Conservation (phyloP, 1,139 yeast species). For the Pneumocystis carinii region DNA sequence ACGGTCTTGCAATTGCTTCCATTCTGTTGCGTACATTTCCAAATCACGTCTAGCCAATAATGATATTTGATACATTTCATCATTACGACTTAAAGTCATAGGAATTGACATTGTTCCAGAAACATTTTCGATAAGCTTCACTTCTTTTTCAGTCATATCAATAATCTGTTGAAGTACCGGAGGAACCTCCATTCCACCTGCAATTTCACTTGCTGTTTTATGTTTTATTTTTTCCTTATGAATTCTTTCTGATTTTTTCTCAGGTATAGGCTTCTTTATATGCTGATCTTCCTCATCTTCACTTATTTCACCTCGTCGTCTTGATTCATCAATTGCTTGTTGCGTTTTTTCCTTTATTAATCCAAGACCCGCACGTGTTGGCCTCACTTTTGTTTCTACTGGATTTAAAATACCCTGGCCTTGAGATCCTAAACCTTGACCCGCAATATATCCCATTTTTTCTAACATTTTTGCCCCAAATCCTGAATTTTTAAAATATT, state of each 20-base stretch:
- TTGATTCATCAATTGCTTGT: conserved; percentile 16
- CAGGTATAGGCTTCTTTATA: background rate
- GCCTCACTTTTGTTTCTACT: conserved; percentile 52
- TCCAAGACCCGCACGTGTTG: conserved; percentile 58
- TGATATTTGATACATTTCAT: conserved; percentile 13
- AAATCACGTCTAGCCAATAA: conserved; percentile 21
- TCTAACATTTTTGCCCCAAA: conserved; percentile 68
- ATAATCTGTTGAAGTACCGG: conserved; percentile 21
- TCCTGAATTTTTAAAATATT: conserved; percentile 38
- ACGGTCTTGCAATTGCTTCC: conserved; percentile 20
- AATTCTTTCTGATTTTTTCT: conserved; percentile 15
- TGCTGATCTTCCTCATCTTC: conserved; percentile 13
- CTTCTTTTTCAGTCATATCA: conserved; percentile 20
- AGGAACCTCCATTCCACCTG: conserved; percentile 28
- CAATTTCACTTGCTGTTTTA: conserved; percentile 29
- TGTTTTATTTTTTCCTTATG: conserved; percentile 19
- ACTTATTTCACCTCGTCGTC: conserved; percentile 15
- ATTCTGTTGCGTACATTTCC: conserved; percentile 18
- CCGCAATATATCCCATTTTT: conserved; percentile 77
- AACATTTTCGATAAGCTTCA: conserved; percentile 8
- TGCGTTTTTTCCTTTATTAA: conserved; percentile 31
- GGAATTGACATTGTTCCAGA: conserved; percentile 2
- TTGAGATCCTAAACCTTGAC: conserved; percentile 62
- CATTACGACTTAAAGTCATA: conserved; percentile 5
- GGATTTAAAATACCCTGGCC: conserved; percentile 68